Conservation (phyloP, 2,329 filamentous ascomycete genomes). For the Aaosphaeria arxii region DNA sequence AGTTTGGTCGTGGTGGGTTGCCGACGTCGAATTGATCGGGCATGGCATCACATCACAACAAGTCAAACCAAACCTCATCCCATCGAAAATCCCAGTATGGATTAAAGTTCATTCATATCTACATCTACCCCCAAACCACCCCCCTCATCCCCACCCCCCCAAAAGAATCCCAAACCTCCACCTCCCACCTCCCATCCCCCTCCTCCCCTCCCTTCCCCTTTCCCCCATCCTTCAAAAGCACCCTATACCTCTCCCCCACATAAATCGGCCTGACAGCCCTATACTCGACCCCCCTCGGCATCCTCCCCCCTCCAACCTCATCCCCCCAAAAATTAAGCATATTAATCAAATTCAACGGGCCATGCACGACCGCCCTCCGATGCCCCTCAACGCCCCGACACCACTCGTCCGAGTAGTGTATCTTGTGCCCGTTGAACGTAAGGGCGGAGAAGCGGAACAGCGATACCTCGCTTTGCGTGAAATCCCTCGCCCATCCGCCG, state of each 20-base stretch:
- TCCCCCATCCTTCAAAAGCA: conserved; percentile 13
- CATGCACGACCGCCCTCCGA: conserved; percentile 75
- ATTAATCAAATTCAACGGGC: conserved; percentile 68
- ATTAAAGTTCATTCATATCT: background rate
- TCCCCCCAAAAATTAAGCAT: conserved; percentile 36
- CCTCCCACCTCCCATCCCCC: conserved; percentile 12
- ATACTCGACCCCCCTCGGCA: conserved; percentile 25
- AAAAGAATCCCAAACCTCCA: conserved; percentile 31
- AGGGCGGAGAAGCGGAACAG: conserved; percentile 91
- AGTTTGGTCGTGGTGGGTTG: background rate
- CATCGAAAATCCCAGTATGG: too few relatives aligned
- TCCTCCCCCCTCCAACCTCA: conserved; percentile 10
- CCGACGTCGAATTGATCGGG: too few relatives aligned
- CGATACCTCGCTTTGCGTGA: conserved; percentile 66
- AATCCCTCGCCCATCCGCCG: conserved; percentile 47
- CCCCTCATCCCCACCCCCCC: conserved; percentile 31
- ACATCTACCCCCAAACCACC: conserved; percentile 18
- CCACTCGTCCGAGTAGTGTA: conserved; percentile 78
- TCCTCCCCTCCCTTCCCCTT: too few relatives aligned
- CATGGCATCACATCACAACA: too few relatives aligned
- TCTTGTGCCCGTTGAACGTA: conserved; percentile 88
- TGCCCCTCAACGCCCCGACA: conserved; percentile 71
- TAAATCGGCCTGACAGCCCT: conserved; percentile 32
- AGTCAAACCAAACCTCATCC: too few relatives aligned
- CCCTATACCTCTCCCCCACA: conserved; percentile 27